Base-by-base conservation (phyloP, 306 rosid species). In the Hippophae tibetana region DNA sequence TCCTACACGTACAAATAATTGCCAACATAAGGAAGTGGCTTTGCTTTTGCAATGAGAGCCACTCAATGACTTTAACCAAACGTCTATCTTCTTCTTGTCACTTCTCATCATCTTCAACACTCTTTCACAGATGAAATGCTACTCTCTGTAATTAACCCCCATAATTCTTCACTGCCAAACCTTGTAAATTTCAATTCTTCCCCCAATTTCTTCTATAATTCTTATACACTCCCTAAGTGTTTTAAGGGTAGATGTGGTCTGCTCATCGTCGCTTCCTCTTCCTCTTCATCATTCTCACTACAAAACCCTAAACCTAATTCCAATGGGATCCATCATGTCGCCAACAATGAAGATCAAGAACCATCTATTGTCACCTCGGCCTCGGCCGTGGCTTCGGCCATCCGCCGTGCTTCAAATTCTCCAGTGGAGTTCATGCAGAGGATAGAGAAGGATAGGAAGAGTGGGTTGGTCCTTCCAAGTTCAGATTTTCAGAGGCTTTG, bases 401-500 rank as follows among this genome's bases (percentile, higher is more conserved):
- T 90, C 67, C 87, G 89, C 68, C 61, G 81, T 48, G 84, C 89
- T 27, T 87, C 98, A 48, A 83, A 81, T 31, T 85, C 96, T 9
- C 81, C 92, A n/a, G 86, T 92, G 6, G 83, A 92, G 54, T 92
- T 92, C 79, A 50, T 78, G 42, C 96, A 85, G 63, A 73, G 75
- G 7, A 38, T 83, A 62, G 89, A 85, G 50, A 80, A 69, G 23
- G 68, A 75, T 18, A 72, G 55, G 12, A 69, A 76, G 53, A 47
- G 45, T 25, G 80, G 89, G 12, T 45, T 83, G 47, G 72, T 87
- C 13, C 89, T 85, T 13, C 98, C 96, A 12, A 85, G 89, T 66
- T 72, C 87, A 11, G 95, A 87, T 62, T 87, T 92, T 52, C 92
- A 76, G 66, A 65, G 77, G 40, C 92, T 92, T 54, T 92, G 96